Percentiles rank a stretch among this genome's conserved stretches.
These are phyloP conservation scores for Brassica nigra DNA, from an alignment of 345 rosid species.

Conservation along the genomic window DNA sequence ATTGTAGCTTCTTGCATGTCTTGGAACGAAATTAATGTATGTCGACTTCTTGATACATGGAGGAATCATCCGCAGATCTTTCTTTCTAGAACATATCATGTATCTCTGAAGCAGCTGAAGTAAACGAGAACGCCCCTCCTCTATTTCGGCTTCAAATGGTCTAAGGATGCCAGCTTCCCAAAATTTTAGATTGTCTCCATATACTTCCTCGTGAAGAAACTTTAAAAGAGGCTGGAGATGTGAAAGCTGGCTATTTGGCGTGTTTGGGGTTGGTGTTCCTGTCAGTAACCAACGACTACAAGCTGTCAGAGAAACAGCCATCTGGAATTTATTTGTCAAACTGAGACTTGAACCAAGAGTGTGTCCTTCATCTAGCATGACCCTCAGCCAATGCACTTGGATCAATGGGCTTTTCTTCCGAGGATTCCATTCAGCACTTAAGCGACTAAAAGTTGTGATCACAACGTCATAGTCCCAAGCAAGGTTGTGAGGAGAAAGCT, in stretches of 20 bases:
- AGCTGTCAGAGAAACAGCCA: constrained; percentile 87
- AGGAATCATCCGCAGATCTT: constrained; percentile 82
- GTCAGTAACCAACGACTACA: constrained; percentile 90
- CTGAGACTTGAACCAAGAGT: constrained; percentile 93
- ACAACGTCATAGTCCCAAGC: constrained; percentile 98
- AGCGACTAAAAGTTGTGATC: constrained; percentile 87
- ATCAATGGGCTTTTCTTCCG: constrained; percentile 78
- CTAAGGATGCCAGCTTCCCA: constrained; percentile 93
- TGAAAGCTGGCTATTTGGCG: constrained; percentile 79
- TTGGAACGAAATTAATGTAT: constrained; percentile 69
- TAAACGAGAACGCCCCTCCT: constrained; percentile 79
- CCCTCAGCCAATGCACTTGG: constrained; percentile 96
- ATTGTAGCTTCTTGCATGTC: constrained; percentile 90
- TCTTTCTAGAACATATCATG: constrained; percentile 95
- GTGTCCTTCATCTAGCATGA: constrained; percentile 96
- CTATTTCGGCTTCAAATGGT: constrained; percentile 93
- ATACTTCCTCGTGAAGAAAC: constrained; percentile 92
- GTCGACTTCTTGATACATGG: constrained; percentile 87
- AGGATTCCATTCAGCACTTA: constrained; percentile 93
- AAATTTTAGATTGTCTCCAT: constrained; percentile 73
- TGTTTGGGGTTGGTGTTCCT: constrained; percentile 94
- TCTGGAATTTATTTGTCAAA: constrained; percentile 92
- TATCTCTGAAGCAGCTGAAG: constrained; percentile 75
- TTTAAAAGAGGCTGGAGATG: constrained; percentile 88
- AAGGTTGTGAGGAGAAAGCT: constrained; percentile 73